Conservation (phyloP, 2,329 filamentous ascomycete genomes). For the Kalmusia sp. region DNA sequence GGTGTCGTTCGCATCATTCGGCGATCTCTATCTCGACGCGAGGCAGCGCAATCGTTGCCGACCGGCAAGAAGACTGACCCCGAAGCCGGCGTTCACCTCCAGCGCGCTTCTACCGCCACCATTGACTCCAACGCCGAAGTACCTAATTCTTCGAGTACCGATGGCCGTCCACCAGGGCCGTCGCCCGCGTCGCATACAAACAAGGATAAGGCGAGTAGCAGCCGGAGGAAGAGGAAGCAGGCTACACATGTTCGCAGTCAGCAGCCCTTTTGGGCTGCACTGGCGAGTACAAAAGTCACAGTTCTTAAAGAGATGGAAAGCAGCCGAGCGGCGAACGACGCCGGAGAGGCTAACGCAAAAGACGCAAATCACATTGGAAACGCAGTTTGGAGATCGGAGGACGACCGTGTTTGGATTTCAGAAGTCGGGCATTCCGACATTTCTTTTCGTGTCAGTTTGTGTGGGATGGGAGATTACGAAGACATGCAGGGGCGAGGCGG, state of each 20-base stretch:
- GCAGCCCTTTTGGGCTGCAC: constrained; percentile 91
- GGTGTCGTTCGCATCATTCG: constrained; percentile 74
- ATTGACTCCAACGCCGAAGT: constrained; percentile 59
- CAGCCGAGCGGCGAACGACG: constrained; percentile 77
- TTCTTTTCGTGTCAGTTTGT: constrained; percentile 75
- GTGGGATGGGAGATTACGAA: constrained; percentile 54
- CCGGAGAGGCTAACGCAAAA: constrained; percentile 75
- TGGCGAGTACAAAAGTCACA: constrained; percentile 95
- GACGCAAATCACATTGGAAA: constrained; percentile 80
- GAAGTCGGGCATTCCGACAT: constrained; percentile 81
- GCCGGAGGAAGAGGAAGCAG: constrained; percentile 88
- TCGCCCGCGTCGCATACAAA: constrained; percentile 60
- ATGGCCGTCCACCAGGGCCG: constrained; percentile 58
- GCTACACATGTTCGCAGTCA: constrained; percentile 88
- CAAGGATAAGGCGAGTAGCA: constrained; percentile 68
- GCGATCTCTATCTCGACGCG: constrained; percentile 48
- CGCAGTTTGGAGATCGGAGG: constrained; percentile 73
- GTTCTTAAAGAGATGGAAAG: constrained; percentile 83
- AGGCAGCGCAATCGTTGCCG: constrained; percentile 39
- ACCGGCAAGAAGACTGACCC: constrained; percentile 61
- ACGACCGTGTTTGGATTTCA: constrained; percentile 80
- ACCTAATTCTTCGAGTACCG: constrained; percentile 50
- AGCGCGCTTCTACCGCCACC: constrained; percentile 41
- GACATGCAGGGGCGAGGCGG: constrained; percentile 44
- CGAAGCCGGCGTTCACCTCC: constrained; percentile 59